These are phyloP conservation scores for Schizonepeta tenuifolia DNA, from an alignment of 257 asterid genomes.

Conservation along the genomic window DNA sequence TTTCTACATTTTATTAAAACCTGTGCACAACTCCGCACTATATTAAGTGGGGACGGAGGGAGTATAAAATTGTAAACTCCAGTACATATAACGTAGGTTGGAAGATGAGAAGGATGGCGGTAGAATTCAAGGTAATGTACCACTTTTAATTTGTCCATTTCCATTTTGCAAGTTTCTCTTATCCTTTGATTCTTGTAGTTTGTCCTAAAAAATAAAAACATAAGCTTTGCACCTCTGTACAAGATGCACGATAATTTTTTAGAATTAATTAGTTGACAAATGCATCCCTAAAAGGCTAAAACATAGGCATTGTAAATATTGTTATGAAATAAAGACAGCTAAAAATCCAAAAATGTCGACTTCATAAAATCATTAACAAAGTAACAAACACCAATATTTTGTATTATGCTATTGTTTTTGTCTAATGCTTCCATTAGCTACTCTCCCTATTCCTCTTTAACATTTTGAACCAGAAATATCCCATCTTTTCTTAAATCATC, in stretches of 20 bases:
- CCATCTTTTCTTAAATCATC: slow-evolving; percentile 9
- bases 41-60: too few relatives aligned
- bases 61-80: too few relatives aligned
- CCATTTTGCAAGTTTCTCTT: neutral
- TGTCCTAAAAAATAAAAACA: slow-evolving; percentile 23
- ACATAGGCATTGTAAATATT: slow-evolving; percentile 22
- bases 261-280: slow-evolving; percentile 4
- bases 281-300: neutral
- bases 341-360: slow-evolving; percentile 42
- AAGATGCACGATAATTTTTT: slow-evolving; percentile 25
- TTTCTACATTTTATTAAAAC: too few relatives aligned
- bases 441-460: slow-evolving; percentile 24
- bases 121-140: slow-evolving; percentile 21
- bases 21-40: too few relatives aligned
- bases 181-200: slow-evolving; percentile 10
- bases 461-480: slow-evolving; percentile 13
- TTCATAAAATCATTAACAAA: slow-evolving; percentile 34
- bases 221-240: slow-evolving; percentile 8
- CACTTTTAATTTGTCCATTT: slow-evolving; percentile 14
- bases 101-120: slow-evolving; percentile 13
- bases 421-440: slow-evolving; percentile 40
- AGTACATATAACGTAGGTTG: neutral
- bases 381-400: slow-evolving; percentile 30
- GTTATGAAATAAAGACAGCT: slow-evolving; percentile 18
- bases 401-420: slow-evolving; percentile 34